Conservation (phyloP, 306 rosid species). For the Potentilla sterilis region DNA sequence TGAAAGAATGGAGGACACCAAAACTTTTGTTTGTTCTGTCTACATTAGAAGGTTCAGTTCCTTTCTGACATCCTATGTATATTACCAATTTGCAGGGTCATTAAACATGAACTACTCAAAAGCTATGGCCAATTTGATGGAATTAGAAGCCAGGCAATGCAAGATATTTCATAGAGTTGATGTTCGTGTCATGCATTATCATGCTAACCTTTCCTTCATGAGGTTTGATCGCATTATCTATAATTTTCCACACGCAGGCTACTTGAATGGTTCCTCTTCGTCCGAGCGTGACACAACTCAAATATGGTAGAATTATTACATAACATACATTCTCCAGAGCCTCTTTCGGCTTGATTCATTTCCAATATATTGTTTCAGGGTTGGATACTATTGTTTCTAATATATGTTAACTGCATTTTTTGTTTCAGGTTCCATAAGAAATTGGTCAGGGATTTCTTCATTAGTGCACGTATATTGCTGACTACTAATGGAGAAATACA, state of each 20-base stretch:
- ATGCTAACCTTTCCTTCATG: neutral
- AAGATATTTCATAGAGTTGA: neutral
- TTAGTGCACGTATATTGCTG: constrained; percentile 23
- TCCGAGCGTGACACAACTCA: neutral
- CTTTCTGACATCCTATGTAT: neutral
- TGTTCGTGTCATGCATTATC: neutral
- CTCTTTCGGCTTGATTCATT: neutral
- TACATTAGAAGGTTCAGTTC: neutral
- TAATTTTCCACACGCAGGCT: constrained; percentile 26
- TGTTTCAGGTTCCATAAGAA: constrained; percentile 25
- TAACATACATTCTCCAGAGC: neutral
- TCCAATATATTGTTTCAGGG: neutral
- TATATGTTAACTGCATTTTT: neutral
- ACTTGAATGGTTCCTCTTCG: neutral
- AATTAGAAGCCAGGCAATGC: neutral
- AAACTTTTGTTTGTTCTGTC: neutral
- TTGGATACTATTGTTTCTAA: neutral
- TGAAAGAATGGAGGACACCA: neutral
- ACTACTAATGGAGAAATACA: constrained; percentile 30
- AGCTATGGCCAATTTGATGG: neutral
- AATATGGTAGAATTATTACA: constrained; percentile 3
- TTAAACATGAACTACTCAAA: constrained; percentile 3
- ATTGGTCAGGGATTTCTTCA: constrained; percentile 30
- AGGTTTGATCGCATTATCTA: constrained; percentile 14
- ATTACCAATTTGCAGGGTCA: neutral